phyloP scores from a whole-genome alignment of 305 asterid species.

The Withania somnifera region DNA sequence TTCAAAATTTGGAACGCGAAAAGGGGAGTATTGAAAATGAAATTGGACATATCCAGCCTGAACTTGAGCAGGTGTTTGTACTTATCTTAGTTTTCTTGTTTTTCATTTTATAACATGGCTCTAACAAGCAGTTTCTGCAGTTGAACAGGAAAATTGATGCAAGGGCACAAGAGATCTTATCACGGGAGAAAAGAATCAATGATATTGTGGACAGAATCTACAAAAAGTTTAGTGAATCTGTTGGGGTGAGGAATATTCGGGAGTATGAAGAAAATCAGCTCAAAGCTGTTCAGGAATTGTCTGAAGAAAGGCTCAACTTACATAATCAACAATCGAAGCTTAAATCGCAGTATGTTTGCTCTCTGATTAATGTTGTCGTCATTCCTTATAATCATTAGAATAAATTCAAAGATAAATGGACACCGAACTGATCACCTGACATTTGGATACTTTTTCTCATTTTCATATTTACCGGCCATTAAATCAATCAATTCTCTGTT shows the following conservation, averaged over 20 bases:
- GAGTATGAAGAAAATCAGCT: slow-evolving; percentile 98
- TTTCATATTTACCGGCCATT: neutral
- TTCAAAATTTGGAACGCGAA: slow-evolving; percentile 64
- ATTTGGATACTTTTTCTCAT: neutral
- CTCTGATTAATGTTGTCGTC: neutral
- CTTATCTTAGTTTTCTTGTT: neutral
- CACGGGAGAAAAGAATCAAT: slow-evolving; percentile 68
- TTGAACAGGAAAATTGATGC: slow-evolving; percentile 45
- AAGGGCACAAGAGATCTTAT: slow-evolving; percentile 46
- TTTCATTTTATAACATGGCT: neutral
- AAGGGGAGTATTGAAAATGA: slow-evolving; percentile 62
- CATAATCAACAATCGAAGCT: slow-evolving; percentile 92
- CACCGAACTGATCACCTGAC: neutral
- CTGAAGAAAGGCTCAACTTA: slow-evolving; percentile 80
- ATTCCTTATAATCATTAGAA: neutral
- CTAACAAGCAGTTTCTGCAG: slow-evolving; percentile 31
- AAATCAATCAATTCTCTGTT: neutral
- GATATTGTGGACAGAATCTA: slow-evolving; percentile 73
- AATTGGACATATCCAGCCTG: slow-evolving; percentile 68
- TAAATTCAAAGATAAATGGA: neutral
- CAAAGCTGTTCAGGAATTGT: slow-evolving; percentile 78
- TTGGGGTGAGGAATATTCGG: slow-evolving; percentile 88
- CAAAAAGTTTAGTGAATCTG: slow-evolving; percentile 86
- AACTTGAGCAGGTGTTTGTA: slow-evolving; percentile 55
- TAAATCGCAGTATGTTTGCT: slow-evolving; percentile 67